Evolutionary conservation across 257 asterid species (phyloP).

Genomic region (Leonotis leonurus): DNA sequence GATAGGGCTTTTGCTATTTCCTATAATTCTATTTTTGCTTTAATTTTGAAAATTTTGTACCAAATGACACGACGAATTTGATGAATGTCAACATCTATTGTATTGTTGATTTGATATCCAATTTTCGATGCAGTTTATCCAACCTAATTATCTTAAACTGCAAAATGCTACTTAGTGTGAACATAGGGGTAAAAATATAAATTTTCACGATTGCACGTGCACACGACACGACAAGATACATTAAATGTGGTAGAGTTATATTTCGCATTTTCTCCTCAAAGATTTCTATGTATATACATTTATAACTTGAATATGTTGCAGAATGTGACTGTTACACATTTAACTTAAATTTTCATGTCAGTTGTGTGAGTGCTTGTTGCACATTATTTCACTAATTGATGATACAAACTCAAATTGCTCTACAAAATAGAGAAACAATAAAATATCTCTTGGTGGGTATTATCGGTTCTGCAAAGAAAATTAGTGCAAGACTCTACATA

Average conservation of each 20-base stretch:
- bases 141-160: too few relatives aligned
- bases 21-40: background rate
- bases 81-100: background rate
- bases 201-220: too few relatives aligned
- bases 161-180: too few relatives aligned
- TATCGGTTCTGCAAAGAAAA: background rate
- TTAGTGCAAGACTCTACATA: background rate
- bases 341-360: too few relatives aligned
- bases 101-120: background rate
- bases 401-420: background rate
- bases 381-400: slow-evolving; percentile 2
- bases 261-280: too few relatives aligned
- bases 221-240: too few relatives aligned
- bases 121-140: background rate
- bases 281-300: too few relatives aligned
- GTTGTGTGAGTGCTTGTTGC: background rate
- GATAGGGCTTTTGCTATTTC: slow-evolving; percentile 11
- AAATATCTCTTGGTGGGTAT: background rate
- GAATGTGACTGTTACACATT: too few relatives aligned
- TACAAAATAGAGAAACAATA: background rate
- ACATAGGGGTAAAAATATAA: too few relatives aligned
- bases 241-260: too few relatives aligned
- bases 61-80: background rate
- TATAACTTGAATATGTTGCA: too few relatives aligned
- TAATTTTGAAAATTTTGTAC: slow-evolving; percentile 5